phyloP scores from a whole-genome alignment of 2,329 filamentous ascomycete species.

The Trichoderma koningii region DNA sequence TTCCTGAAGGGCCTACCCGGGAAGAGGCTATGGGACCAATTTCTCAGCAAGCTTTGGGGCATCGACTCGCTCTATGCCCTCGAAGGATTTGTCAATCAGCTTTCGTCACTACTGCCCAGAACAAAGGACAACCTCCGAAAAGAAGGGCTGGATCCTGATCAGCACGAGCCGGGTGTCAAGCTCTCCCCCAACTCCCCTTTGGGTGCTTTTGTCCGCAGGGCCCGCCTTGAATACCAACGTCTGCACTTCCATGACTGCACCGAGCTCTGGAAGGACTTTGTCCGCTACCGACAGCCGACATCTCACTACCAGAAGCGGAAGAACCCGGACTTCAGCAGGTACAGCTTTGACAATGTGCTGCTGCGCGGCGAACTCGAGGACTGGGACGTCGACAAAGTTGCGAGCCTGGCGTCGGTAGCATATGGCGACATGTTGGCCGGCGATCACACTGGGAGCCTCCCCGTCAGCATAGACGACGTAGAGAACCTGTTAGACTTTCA shows the following conservation, averaged over 20 bases:
- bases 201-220: slow-evolving; percentile 75
- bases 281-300: slow-evolving; percentile 77
- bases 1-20: slow-evolving; percentile 65
- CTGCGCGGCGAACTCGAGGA: slow-evolving; percentile 51
- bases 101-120: slow-evolving; percentile 61
- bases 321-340: slow-evolving; percentile 58
- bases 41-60: slow-evolving; percentile 79
- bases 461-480: slow-evolving; percentile 75
- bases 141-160: slow-evolving; percentile 49
- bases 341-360: slow-evolving; percentile 61
- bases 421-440: slow-evolving; percentile 57
- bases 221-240: slow-evolving; percentile 76
- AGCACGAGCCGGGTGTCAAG: slow-evolving; percentile 53
- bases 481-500: slow-evolving; percentile 85
- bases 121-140: slow-evolving; percentile 61
- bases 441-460: slow-evolving; percentile 44
- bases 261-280: slow-evolving; percentile 79
- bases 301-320: slow-evolving; percentile 65
- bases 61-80: slow-evolving; percentile 80
- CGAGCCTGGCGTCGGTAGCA: slow-evolving; percentile 49
- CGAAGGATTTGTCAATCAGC: slow-evolving; percentile 70
- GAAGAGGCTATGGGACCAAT: slow-evolving; percentile 82
- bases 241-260: slow-evolving; percentile 78
- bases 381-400: slow-evolving; percentile 49
- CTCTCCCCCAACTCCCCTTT: slow-evolving; percentile 76